phyloP scores from a whole-genome alignment of 129 eudicot genomes.

The Centaurea solstitialis region DNA sequence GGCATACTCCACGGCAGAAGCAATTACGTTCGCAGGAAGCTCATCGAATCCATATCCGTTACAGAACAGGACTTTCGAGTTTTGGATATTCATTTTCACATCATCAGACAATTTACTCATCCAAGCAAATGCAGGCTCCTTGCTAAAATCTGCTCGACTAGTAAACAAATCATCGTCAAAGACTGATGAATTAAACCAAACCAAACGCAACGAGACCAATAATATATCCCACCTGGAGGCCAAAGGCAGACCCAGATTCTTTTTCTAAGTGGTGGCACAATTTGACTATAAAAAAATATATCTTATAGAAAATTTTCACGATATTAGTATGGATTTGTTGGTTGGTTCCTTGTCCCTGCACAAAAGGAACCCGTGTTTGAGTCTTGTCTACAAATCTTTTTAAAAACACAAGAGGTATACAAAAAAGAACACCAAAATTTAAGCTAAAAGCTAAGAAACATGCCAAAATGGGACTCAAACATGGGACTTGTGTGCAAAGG shows the following conservation, averaged over 20 bases:
- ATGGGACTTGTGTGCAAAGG: neutral
- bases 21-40: constrained; percentile 66
- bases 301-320: neutral
- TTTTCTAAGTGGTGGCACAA: neutral
- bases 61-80: constrained; percentile 80
- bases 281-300: neutral
- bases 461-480: neutral
- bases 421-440: neutral
- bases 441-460: neutral
- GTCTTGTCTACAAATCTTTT: neutral
- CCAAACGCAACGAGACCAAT: neutral
- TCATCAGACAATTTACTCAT: constrained; percentile 58
- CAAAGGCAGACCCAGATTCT: neutral
- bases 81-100: constrained; percentile 65
- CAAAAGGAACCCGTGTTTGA: neutral
- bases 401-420: neutral
- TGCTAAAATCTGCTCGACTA: constrained; percentile 93
- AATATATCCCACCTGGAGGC: neutral
- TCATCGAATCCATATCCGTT: constrained; percentile 97
- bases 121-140: constrained; percentile 97
- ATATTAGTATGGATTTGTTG: neutral
- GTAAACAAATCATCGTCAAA: constrained; percentile 27
- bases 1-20: constrained; percentile 78
- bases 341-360: neutral
- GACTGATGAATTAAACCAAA: neutral